Percentiles rank a stretch among this genome's conserved stretches.
phyloP scores from a whole-genome alignment of 768 basidiomycete species.

The Termitomyces sp. region DNA sequence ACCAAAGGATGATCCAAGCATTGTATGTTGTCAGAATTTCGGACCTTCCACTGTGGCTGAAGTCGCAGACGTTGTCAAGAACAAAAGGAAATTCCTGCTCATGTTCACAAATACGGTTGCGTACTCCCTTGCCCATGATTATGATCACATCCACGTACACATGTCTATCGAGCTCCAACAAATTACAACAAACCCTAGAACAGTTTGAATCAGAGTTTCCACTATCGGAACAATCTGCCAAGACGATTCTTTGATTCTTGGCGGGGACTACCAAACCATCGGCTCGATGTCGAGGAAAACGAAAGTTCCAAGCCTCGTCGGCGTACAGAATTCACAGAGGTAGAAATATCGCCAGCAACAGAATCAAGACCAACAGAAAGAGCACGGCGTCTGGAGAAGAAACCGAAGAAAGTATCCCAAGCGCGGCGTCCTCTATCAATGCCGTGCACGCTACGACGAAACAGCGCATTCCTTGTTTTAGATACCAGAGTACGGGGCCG shows the following conservation, averaged over 20 bases:
- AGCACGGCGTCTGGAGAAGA: constrained; percentile 4
- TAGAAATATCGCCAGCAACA: neutral
- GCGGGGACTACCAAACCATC: neutral
- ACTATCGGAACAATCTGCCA: neutral
- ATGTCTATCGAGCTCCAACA: neutral
- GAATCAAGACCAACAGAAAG: neutral
- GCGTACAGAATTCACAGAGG: neutral
- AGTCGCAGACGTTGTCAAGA: neutral
- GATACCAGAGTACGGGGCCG: neutral
- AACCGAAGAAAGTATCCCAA: constrained; percentile 2
- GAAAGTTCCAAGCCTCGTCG: constrained; percentile 10
- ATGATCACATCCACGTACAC: neutral
- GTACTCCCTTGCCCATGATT: neutral
- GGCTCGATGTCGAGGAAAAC: neutral
- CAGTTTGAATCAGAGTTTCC: neutral
- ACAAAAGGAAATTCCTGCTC: neutral
- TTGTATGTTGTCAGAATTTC: too few relatives aligned
- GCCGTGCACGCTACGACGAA: neutral
- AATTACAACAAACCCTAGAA: neutral
- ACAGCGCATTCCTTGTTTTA: constrained; percentile 1
- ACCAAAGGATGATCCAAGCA: too few relatives aligned
- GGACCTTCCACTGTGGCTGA: neutral
- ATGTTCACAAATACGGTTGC: neutral
- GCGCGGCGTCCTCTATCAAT: constrained; percentile 2
- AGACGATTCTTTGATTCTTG: neutral